Conservation (phyloP, 257 asterid genomes). For the Nicotiana obtusifolia region DNA sequence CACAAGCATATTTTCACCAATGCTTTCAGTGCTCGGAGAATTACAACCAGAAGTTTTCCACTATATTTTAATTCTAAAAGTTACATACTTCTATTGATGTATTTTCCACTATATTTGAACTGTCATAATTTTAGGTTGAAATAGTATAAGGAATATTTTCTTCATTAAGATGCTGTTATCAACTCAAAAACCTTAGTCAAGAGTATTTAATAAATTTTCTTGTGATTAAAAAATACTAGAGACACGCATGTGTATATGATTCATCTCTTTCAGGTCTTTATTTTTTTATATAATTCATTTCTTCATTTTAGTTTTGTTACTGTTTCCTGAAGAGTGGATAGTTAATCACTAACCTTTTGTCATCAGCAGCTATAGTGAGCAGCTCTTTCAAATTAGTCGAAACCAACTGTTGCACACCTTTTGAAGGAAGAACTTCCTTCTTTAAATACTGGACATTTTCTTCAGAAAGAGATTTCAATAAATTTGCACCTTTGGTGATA, state of each 20-base stretch:
- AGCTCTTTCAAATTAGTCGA: constrained; percentile 82
- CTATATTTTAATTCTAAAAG: not conserved
- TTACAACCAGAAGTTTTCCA: not conserved
- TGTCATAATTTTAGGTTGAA: not conserved
- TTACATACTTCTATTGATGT: not conserved
- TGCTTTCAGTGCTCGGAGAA: too few relatives aligned
- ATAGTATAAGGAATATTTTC: too few relatives aligned
- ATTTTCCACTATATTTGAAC: not conserved
- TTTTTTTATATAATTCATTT: not conserved
- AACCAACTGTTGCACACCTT: constrained; percentile 70
- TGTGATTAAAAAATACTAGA: not conserved
- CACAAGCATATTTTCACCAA: not conserved
- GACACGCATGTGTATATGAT: not conserved
- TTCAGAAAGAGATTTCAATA: constrained; percentile 75
- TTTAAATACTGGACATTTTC: constrained; percentile 61
- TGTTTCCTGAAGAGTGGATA: not conserved
- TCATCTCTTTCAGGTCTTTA: not conserved
- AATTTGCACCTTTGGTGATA: constrained; percentile 74
- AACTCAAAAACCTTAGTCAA: not conserved
- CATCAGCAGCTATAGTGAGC: constrained; percentile 84
- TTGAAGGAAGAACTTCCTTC: constrained; percentile 71
- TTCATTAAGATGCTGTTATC: not conserved
- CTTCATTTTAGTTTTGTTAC: not conserved
- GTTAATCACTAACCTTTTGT: constrained; percentile 55
- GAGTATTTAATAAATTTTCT: not conserved